These are phyloP conservation scores for Torrubiellomyces zombiae DNA, from an alignment of 2,329 filamentous ascomycete genomes.

Conservation along the genomic window DNA sequence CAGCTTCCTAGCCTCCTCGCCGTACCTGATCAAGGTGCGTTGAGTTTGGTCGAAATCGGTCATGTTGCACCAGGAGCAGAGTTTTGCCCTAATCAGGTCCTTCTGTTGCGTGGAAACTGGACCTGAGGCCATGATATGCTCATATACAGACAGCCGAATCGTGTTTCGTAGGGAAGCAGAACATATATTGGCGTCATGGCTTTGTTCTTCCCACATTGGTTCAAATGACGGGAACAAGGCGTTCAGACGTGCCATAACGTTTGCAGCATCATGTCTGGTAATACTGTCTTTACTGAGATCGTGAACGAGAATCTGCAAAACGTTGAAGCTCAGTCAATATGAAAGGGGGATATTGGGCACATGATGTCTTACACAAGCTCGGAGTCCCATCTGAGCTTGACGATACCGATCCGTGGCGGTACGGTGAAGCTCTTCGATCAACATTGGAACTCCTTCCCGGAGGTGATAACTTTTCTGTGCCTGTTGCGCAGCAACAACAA, in stretches of 20 bases:
- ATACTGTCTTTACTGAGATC: constrained; percentile 6
- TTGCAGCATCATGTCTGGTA: constrained; percentile 4
- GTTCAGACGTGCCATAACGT: constrained; percentile 19
- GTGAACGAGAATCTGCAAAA: constrained; percentile 12
- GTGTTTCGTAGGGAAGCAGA: constrained; percentile 18
- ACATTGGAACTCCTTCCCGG: constrained; percentile 5
- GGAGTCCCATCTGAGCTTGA: constrained; percentile 16
- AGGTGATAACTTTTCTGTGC: constrained; percentile 5
- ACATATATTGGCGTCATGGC: too few relatives aligned
- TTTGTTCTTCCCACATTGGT: too few relatives aligned
- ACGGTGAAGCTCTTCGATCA: constrained; percentile 15
- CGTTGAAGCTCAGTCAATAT: background rate
- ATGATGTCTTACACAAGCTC: constrained; percentile 13
- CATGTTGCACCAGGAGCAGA: constrained; percentile 17
- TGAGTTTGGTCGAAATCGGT: constrained; percentile 13
- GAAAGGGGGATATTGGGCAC: background rate
- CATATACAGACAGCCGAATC: constrained; percentile 18
- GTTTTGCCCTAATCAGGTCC: constrained; percentile 12
- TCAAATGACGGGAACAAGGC: constrained; percentile 18
- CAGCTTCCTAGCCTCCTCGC: constrained; percentile 17
- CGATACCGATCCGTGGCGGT: constrained; percentile 13
- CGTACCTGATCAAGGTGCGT: constrained; percentile 14
- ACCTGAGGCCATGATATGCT: constrained; percentile 14
- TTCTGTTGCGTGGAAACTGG: constrained; percentile 7
- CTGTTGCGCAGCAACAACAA: constrained; percentile 9